Percentiles rank a stretch among this genome's conserved stretches.
phyloP scores from a whole-genome alignment of 768 basidiomycete genomes.

The Coprinellus aureogranulatus region DNA sequence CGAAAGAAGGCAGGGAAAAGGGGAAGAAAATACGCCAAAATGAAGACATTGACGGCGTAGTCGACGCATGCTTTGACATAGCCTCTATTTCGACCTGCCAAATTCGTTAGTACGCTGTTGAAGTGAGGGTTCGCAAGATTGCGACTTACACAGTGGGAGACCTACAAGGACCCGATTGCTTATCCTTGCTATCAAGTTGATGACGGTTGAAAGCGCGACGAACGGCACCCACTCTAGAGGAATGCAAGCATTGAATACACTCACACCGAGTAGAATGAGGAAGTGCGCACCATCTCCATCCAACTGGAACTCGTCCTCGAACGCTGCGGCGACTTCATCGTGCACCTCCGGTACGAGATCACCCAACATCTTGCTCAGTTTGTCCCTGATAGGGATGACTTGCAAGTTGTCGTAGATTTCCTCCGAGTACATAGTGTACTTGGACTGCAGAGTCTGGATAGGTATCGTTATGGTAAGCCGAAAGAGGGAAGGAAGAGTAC shows the following conservation, averaged over 20 bases:
- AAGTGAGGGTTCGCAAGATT: too few relatives aligned
- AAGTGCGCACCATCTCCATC: neutral
- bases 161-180: slow-evolving; percentile 6
- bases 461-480: neutral
- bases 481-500: neutral
- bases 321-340: neutral
- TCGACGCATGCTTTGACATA: slow-evolving; percentile 28
- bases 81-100: slow-evolving; percentile 31
- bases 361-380: slow-evolving; percentile 10
- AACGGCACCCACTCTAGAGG: neutral
- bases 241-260: neutral
- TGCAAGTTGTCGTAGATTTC: slow-evolving; percentile 16
- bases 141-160: slow-evolving; percentile 9
- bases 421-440: slow-evolving; percentile 13
- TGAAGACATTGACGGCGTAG: slow-evolving; percentile 31
- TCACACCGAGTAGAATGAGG: neutral
- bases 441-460: neutral
- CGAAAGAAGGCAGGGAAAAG: slow-evolving; percentile 26
- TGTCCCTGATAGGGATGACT: slow-evolving; percentile 14
- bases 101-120: too few relatives aligned
- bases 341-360: slow-evolving; percentile 2
- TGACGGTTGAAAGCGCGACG: neutral
- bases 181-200: neutral
- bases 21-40: slow-evolving; percentile 24
- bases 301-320: neutral